A percentile compares a stretch with the other conserved stretches of the same genome.
Conservation (phyloP, 2,329 filamentous ascomycete species). For the Hymenoscyphus repandus region DNA sequence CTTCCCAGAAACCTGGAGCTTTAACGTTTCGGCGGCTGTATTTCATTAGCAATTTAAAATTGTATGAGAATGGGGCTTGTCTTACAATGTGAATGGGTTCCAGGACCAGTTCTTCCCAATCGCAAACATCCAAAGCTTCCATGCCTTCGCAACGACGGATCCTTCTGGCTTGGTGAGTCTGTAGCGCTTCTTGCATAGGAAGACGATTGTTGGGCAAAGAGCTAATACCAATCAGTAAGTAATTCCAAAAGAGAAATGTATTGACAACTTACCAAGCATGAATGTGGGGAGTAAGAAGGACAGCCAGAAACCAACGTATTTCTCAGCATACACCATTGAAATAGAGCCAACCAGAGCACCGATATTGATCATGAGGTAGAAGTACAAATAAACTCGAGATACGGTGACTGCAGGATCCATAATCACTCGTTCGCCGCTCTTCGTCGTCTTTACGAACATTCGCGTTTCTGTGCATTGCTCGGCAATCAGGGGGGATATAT, state of each 20-base stretch:
- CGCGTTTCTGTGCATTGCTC: constrained; percentile 23
- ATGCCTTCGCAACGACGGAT: constrained; percentile 49
- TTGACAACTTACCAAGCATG: constrained; percentile 14
- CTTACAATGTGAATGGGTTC: constrained; percentile 49
- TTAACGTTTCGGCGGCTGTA: constrained; percentile 46
- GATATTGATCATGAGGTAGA: constrained; percentile 51
- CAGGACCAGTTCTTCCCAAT: constrained; percentile 39
- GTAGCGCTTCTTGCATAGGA: constrained; percentile 43
- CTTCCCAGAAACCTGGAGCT: constrained; percentile 53
- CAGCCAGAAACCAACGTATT: constrained; percentile 47
- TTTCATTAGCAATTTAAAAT: not conserved
- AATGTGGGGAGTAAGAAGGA: constrained; percentile 35
- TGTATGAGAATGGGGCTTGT: constrained; percentile 8
- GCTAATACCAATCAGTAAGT: constrained; percentile 30
- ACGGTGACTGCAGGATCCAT: constrained; percentile 32
- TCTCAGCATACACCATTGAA: constrained; percentile 47
- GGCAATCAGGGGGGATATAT: constrained; percentile 32
- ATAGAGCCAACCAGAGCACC: constrained; percentile 37
- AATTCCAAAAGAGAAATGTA: too few species aligned
- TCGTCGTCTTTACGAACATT: constrained; percentile 22
- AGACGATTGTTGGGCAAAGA: constrained; percentile 54
- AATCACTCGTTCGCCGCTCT: constrained; percentile 29
- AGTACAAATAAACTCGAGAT: constrained; percentile 33
- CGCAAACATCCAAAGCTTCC: constrained; percentile 48
- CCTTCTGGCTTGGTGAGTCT: constrained; percentile 50